Evolutionary conservation across 768 basidiomycete genomes (phyloP), one percentile per base, ranked within the genome.

Genomic region (Clathrus columnatus): DNA sequence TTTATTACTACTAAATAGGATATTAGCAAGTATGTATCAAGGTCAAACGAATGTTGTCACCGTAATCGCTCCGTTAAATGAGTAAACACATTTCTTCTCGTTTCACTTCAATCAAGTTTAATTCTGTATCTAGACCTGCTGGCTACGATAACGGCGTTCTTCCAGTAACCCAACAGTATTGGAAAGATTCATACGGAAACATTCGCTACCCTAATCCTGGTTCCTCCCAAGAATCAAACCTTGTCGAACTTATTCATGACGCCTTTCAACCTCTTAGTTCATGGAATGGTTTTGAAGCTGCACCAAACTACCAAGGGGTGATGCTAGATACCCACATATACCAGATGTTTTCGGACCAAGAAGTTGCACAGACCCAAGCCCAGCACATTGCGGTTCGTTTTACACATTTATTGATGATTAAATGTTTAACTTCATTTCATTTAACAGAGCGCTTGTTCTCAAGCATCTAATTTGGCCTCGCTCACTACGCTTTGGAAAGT

Each of bases 311-410:
- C 55, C 63, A 82, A 42, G 85, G 85, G 8, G 89, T 89, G 18
- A 78, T 83, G 21, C 78, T 91, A 71, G 88, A 89, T 66, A 87
- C 84, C 30, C 87, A 89, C 63, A 80, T 84, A 51, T 89, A 89
- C 63, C 85, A 87, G 62, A 77, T 89, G 68, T 89, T 89, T 71
- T 78, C 75, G 20, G 61, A 75, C 32, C 66, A 24, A 28, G 20
- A 26, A 20, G 54, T 53, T 20, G 58, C 58, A 1, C 46, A 47
- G 47, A 28, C 49, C 4, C 56, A 57, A 17, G 52, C 48, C 21
- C 27, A 36, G 23, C 56, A 57, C 41, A 57, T 57, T 24, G 41
- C 49, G 21, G 58, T 59, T 17, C n/a, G 11, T 23, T 42, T 32
- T 43, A 7, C 28, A 11, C 20, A 36, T 6, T 11, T 30, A 28